These are phyloP conservation scores for Parathielavia hyrcaniae DNA, from an alignment of 495 filamentous ascomycete species.

Conservation along the genomic window DNA sequence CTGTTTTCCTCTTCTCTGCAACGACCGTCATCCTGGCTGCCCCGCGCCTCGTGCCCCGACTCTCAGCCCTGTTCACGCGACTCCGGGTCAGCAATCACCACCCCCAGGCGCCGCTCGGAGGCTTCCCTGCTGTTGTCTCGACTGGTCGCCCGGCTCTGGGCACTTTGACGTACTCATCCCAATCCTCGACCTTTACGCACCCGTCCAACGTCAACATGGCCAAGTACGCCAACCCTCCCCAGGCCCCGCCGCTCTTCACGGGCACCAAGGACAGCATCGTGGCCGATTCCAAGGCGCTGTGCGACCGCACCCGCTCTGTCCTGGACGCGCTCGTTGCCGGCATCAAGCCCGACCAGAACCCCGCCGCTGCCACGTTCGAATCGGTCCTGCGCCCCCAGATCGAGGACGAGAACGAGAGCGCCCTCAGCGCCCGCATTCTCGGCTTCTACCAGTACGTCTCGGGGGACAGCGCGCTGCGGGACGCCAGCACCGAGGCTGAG, in stretches of 20 bases:
- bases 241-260: conserved; percentile 78
- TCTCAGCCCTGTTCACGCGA: conserved; percentile 56
- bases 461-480: conserved; percentile 58
- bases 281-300: conserved; percentile 67
- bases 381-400: conserved; percentile 59
- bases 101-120: conserved; percentile 19
- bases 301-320: conserved; percentile 58
- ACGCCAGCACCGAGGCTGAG: conserved; percentile 55
- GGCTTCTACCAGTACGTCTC: conserved; percentile 79
- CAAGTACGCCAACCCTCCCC: conserved; percentile 65
- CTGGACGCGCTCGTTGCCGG: conserved; percentile 69
- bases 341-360: conserved; percentile 48
- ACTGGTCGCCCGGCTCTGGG: conserved; percentile 15
- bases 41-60: conserved; percentile 55
- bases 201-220: conserved; percentile 27
- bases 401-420: conserved; percentile 59
- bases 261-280: conserved; percentile 72
- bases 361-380: conserved; percentile 55
- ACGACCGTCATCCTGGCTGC: conserved; percentile 72
- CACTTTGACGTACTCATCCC: conserved; percentile 21
- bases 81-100: conserved; percentile 31
- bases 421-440: conserved; percentile 55
- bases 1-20: conserved; percentile 56
- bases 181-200: conserved; percentile 22
- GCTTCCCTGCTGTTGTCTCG: conserved; percentile 24